These are phyloP conservation scores for Cryptococcus maquisensis DNA, from an alignment of 1,284 basidiomycete species.

Conservation along the genomic window DNA sequence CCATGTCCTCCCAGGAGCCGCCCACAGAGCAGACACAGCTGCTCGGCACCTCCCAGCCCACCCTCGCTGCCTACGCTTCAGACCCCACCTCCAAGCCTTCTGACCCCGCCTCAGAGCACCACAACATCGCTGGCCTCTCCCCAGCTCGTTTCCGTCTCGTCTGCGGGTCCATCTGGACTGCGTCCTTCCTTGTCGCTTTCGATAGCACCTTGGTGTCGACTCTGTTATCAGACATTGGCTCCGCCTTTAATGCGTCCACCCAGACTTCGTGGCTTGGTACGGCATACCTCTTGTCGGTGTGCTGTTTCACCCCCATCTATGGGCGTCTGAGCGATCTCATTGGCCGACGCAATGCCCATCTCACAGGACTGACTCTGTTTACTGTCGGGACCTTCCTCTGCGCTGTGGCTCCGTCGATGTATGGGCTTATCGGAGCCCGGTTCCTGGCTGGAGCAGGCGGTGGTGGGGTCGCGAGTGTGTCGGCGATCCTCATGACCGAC, in stretches of 20 bases:
- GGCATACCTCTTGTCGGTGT: constrained; percentile 65
- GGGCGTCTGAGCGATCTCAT: constrained; percentile 81
- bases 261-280: constrained; percentile 68
- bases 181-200: constrained; percentile 65
- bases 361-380: constrained; percentile 72
- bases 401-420: constrained; percentile 78
- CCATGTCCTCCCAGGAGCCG: not conserved
- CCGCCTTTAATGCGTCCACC: constrained; percentile 36
- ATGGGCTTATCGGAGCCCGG: constrained; percentile 67
- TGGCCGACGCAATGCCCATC: constrained; percentile 66
- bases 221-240: constrained; percentile 53
- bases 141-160: constrained; percentile 29
- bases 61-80: not conserved
- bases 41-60: constrained; percentile 1
- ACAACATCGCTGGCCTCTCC: constrained; percentile 39
- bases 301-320: constrained; percentile 81
- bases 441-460: constrained; percentile 84
- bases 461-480: constrained; percentile 35
- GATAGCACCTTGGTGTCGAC: constrained; percentile 61
- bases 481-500: constrained; percentile 43
- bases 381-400: constrained; percentile 75
- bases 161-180: constrained; percentile 36
- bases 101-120: constrained; percentile 17
- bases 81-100: not conserved
- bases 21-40: constrained; percentile 5